These are phyloP conservation scores for Cryphonectria nitschkei DNA, from an alignment of 2,329 filamentous ascomycete species.

Conservation along the genomic window DNA sequence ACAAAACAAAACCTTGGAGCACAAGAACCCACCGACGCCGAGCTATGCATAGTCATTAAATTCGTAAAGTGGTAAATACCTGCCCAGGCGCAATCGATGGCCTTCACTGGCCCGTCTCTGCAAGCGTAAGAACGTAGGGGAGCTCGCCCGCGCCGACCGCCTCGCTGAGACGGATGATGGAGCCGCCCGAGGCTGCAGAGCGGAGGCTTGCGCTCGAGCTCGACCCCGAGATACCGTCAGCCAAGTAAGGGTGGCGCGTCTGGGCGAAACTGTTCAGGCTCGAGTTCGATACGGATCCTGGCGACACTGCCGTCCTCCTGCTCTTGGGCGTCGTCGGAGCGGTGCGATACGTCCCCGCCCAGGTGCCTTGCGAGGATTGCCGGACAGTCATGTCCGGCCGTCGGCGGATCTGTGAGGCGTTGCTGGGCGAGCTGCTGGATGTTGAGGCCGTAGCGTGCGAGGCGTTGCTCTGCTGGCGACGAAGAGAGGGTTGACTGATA, in stretches of 20 bases:
- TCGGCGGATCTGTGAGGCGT: slow-evolving; percentile 27
- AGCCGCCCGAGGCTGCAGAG: slow-evolving; percentile 33
- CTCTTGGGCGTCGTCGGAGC: slow-evolving; percentile 59
- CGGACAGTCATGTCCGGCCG: slow-evolving; percentile 39
- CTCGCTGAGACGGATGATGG: slow-evolving; percentile 54
- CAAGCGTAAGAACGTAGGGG: slow-evolving; percentile 45
- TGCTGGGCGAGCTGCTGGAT: slow-evolving; percentile 23
- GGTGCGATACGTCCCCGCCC: slow-evolving; percentile 50
- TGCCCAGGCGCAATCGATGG: background rate
- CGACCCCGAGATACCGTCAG: slow-evolving; percentile 39
- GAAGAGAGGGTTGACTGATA: slow-evolving; percentile 17
- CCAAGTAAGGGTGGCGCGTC: slow-evolving; percentile 45
- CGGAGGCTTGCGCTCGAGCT: slow-evolving; percentile 42
- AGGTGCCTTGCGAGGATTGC: slow-evolving; percentile 48
- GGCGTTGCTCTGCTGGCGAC: slow-evolving; percentile 31
- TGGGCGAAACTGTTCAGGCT: slow-evolving; percentile 48
- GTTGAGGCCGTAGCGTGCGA: slow-evolving; percentile 13
- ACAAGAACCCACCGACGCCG: background rate
- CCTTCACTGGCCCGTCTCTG: slow-evolving; percentile 14
- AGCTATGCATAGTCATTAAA: background rate
- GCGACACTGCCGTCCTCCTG: slow-evolving; percentile 44
- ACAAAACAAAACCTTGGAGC: background rate
- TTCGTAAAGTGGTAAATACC: background rate
- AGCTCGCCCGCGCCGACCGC: slow-evolving; percentile 39
- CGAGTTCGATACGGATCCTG: slow-evolving; percentile 36